Base-by-base conservation (phyloP, 805 yeast genomes). In the Ogataea sp. region DNA sequence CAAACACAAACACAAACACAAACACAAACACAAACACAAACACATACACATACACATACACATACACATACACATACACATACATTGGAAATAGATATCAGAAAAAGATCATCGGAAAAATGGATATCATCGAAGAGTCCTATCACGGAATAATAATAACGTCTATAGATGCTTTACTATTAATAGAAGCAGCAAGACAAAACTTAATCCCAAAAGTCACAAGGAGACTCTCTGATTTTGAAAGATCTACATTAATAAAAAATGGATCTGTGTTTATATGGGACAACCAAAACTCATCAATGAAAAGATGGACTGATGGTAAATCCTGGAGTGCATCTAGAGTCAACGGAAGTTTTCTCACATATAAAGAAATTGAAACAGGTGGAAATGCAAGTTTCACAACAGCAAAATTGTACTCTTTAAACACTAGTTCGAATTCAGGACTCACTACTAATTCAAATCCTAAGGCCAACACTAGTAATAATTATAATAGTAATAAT, bases 221-320 rank as follows among this genome's bases (percentile, higher is more conserved):
- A 38, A 68, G 83, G 39, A 57, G 89, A 21, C 66, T 82, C 13
- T 69, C 75, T 13, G 77, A 71, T 20, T 59, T 61, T 23, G 86
- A 82, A 53, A 61, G 84, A 20, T 37, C 44, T 11, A 55, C 63
- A 21, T 58, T 60, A 17, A 80, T 83, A 32, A 58, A 59, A 17
- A 67, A 78, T 8, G 86, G 86, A 4, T 67, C 79, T 2, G 71
- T 82, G 2, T 82, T 75, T 49, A 72, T 80, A 8, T 82, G 88
- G 88, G 80, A 77, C 53, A 89, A 82, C 53, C 63, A 69, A 13
- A 80, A 75, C 47, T 76, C 84, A 32, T 82, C 78, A 15, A 80
- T 83, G 78, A 71, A 77, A 45, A 61, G 89, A 23, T 82, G 90
- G 89, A 82, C 89, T 1, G 90, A 82, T 51, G 86, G 89, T 16